Base-by-base conservation (phyloP, 2,329 filamentous ascomycete genomes). In the Cytospora piceicola region DNA sequence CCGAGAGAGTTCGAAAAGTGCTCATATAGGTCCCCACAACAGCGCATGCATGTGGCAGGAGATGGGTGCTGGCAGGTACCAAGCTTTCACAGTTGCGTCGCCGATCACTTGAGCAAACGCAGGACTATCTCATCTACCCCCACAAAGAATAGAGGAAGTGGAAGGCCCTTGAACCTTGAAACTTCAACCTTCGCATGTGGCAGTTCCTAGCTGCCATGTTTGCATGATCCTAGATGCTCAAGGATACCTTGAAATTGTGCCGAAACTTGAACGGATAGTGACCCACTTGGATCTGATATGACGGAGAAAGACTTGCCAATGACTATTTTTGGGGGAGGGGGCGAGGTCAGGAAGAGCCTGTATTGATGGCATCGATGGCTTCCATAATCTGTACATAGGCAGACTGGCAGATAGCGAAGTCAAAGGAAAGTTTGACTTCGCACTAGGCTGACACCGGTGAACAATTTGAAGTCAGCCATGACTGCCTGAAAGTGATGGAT, bases 251-350 rank as follows among this genome's bases (percentile, higher is more conserved):
- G 52, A 46, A 34, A 39, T 27, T 14, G 46, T 22, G 46, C 8
- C n/a, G n/a, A 3, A 24, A n/a, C 46, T 27, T 49, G 42, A 36
- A 49, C 34, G 52, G 27, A n/a, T 29, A 20, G 22, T 17, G 36
- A 56, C 60, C 24, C 52, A 56, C 15, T 42, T 34, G 36, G 52
- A 56, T 54, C 42, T 49, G 52, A 20, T 39, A 34, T 30, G 52
- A 30, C 51, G 34, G 15, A 61, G 46, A 53, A 24, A 15, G 51
- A 61, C 59, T 61, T 24, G 59, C n/a, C 59, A 61, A 46, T 61
- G 51, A 24, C 34, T 54, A 11, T 39, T 24, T 36, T 20, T 20
- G 17, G 20, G 8, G 20, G 39, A 20, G 20, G 36, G 14, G 12
- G 36, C 3, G 15, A 17, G 11, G 39, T 7, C 15, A 20, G 36